Conservation (phyloP, 106 monocot species). For the Iris macrosiphon region DNA sequence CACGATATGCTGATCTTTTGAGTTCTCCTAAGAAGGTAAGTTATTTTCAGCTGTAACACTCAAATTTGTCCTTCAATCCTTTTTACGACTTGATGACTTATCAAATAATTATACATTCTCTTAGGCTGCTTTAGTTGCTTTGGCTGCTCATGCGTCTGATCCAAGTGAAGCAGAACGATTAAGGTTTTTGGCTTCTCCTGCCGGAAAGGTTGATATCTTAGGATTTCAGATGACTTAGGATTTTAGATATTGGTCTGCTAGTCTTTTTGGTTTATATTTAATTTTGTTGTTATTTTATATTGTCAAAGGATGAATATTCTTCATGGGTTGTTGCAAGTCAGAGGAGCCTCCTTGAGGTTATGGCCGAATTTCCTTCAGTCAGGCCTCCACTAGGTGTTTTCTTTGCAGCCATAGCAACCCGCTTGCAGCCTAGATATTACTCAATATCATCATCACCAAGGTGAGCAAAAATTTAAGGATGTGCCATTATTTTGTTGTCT, state of each 20-base stretch:
- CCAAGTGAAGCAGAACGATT: constrained; percentile 63
- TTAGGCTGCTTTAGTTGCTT: constrained; percentile 61
- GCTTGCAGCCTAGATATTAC: constrained; percentile 75
- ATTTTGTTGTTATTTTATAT: background rate
- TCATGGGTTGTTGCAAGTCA: constrained; percentile 68
- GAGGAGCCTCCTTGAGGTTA: constrained; percentile 75
- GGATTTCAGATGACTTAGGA: too few relatives aligned
- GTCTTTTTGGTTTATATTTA: too few relatives aligned
- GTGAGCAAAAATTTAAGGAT: constrained; percentile 6
- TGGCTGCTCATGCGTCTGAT: constrained; percentile 82
- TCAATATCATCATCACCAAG: constrained; percentile 78
- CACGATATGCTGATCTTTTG: constrained; percentile 60
- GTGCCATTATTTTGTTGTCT: background rate
- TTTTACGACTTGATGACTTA: background rate
- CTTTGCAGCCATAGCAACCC: constrained; percentile 68
- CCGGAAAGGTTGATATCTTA: constrained; percentile 69
- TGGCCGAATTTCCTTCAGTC: constrained; percentile 61
- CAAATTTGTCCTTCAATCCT: background rate
- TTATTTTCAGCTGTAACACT: background rate
- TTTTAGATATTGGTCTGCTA: too few relatives aligned
- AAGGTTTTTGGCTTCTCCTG: constrained; percentile 60
- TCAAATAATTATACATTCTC: constrained; percentile 7
- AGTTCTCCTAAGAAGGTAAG: constrained; percentile 70
- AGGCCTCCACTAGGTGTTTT: constrained; percentile 75
- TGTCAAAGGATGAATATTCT: constrained; percentile 66